Evolutionary conservation across 768 basidiomycete genomes (phyloP).

Genomic region (Xerocomellus chrysenteron): DNA sequence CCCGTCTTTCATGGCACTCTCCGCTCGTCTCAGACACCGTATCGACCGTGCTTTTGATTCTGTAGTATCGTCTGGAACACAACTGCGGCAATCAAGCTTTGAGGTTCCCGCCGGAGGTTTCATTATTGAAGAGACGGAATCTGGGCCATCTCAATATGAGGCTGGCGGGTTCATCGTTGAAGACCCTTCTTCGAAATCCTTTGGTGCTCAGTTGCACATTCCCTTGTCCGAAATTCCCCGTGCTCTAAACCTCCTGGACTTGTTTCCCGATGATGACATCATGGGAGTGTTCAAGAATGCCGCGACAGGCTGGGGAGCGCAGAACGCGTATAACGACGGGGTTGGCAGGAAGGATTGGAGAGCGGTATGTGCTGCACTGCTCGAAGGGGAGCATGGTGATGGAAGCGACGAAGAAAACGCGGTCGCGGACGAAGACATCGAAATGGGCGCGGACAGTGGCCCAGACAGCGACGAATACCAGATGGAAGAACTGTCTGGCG

Average conservation of each 20-base stretch:
- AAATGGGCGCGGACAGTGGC: slow-evolving; percentile 24
- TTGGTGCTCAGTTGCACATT: slow-evolving; percentile 35
- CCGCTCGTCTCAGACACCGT: slow-evolving; percentile 39
- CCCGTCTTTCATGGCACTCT: slow-evolving; percentile 41
- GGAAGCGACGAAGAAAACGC: slow-evolving; percentile 20
- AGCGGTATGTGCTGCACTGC: slow-evolving; percentile 72
- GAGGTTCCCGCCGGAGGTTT: slow-evolving; percentile 35
- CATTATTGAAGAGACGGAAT: slow-evolving; percentile 25
- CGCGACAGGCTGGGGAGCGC: slow-evolving; percentile 64
- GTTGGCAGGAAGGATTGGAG: slow-evolving; percentile 75
- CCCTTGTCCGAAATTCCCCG: slow-evolving; percentile 55
- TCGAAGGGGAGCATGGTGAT: slow-evolving; percentile 43
- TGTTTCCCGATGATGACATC: slow-evolving; percentile 72
- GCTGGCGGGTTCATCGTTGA: slow-evolving; percentile 34
- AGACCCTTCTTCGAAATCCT: slow-evolving; percentile 15
- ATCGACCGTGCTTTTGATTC: slow-evolving; percentile 56
- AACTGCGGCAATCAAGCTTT: neutral
- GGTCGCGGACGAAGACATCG: slow-evolving; percentile 17
- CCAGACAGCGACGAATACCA: slow-evolving; percentile 32
- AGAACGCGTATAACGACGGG: slow-evolving; percentile 29
- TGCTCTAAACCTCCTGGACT: slow-evolving; percentile 61
- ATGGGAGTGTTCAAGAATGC: slow-evolving; percentile 74
- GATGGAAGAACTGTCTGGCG: slow-evolving; percentile 23
- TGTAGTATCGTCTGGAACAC: slow-evolving; percentile 8
- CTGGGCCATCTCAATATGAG: slow-evolving; percentile 15